Conservation (phyloP, 345 rosid genomes). For the Garcia nutans region DNA sequence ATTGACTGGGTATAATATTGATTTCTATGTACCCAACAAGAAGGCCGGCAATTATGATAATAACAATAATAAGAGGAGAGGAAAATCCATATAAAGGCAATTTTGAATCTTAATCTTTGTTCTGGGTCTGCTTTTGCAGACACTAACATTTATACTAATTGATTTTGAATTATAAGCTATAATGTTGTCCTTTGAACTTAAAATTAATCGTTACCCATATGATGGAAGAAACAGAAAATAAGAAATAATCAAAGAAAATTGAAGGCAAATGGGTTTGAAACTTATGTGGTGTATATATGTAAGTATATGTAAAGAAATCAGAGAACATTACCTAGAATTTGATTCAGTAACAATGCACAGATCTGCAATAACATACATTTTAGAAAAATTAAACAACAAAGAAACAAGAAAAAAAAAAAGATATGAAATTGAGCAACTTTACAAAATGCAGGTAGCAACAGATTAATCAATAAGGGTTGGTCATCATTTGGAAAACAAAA, state of each 20-base stretch:
- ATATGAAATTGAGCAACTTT: not conserved
- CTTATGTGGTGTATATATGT: too few species aligned
- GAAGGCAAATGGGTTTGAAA: too few species aligned
- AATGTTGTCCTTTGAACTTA: too few species aligned
- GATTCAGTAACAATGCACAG: not conserved
- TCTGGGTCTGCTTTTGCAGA: not conserved
- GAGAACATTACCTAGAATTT: not conserved
- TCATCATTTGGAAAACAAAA: not conserved
- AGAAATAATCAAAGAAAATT: too few species aligned
- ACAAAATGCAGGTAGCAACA: constrained; percentile 10
- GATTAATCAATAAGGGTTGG: not conserved
- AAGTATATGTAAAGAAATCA: not conserved
- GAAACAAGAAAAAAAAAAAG: too few species aligned
- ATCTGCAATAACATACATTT: not conserved
- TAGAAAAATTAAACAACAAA: not conserved
- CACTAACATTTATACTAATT: not conserved
- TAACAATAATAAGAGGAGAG: not conserved
- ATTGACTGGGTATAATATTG: not conserved
- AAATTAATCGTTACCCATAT: too few species aligned
- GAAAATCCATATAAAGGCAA: not conserved
- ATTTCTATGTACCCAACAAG: not conserved
- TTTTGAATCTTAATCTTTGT: too few species aligned
- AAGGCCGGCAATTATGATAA: too few species aligned
- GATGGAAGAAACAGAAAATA: too few species aligned
- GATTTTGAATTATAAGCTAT: not conserved